These are phyloP conservation scores for Prunus kanzakura DNA, from an alignment of 306 rosid species.

Conservation along the genomic window DNA sequence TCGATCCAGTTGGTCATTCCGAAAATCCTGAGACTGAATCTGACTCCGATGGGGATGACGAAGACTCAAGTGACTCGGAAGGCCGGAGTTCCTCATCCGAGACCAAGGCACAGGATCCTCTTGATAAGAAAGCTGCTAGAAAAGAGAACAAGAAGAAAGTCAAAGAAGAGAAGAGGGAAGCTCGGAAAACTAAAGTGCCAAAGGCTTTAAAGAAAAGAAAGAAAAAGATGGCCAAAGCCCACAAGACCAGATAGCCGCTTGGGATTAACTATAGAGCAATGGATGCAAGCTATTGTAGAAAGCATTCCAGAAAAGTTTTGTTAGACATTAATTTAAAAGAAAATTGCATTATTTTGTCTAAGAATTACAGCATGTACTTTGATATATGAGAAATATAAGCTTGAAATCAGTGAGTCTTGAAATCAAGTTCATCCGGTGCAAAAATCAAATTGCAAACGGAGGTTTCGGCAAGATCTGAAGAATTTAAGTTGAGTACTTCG, in stretches of 20 bases:
- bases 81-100: conserved; percentile 33
- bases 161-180: conserved; percentile 85
- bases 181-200: conserved; percentile 70
- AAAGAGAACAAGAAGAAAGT: conserved; percentile 87
- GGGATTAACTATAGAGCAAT: neutral
- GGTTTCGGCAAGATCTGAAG: no score
- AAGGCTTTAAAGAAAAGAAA: conserved; percentile 80
- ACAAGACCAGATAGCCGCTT: conserved; percentile 49
- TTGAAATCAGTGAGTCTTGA: no score
- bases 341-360: neutral
- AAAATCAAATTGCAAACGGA: no score
- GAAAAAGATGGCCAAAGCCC: conserved; percentile 71
- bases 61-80: conserved; percentile 42
- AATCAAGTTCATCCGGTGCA: no score
- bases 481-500: no score
- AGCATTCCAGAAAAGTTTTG: neutral
- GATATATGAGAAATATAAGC: neutral
- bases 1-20: conserved; percentile 6
- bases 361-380: neutral
- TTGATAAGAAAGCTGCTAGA: conserved; percentile 73
- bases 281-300: neutral
- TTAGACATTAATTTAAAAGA: neutral
- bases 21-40: conserved; percentile 25
- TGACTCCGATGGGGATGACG: conserved; percentile 28
- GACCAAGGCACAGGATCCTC: conserved; percentile 37